Evolutionary conservation across 768 basidiomycete genomes (phyloP), one percentile per base, ranked within the genome.

Genomic region (Russula abietina): DNA sequence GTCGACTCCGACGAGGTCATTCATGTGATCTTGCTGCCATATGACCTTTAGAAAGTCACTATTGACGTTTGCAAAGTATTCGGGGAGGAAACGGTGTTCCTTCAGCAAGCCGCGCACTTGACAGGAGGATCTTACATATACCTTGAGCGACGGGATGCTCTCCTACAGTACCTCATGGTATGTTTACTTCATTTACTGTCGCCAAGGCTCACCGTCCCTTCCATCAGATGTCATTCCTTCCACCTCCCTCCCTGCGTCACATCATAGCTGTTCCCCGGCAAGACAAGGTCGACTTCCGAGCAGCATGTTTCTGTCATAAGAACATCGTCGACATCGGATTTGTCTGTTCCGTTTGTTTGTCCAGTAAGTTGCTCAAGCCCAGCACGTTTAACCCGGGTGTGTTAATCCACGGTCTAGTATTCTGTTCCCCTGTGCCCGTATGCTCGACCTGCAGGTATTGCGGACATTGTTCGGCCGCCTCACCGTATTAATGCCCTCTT

Each of bases 231-330:
- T 83, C 90, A 30, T 97, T 86, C 74, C 78, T 91, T 10, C 80
- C 87, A 11, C 78, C 87, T 9, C 82, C 83, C 1, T 77, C 86
- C 8, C 82, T 96, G 57, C 86, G 94, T 49, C 83, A 83, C 70
- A 78, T 85, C 52, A 79, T 98, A 39, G 84, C 89, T 0, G 85
- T 91, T 24, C 96, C 96, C 1, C 91, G 91, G 7, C 93, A 97
- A 75, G 95, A 98, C 72, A 89, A 85, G 70, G 88, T 98, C 62
- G 97, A 98, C 73, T 96, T 98, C 71, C 84, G 97, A 33, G 97
- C 97, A 0, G 96, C 95, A 9, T 98, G 96, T 72, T 98, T 99
- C 78, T 99, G 97, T 76, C 97, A 98, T 75, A 97, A 98, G 73
- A 88, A 88, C 57, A 96, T 97, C 53, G 84, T 98, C 45, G 96